Evolutionary conservation across 257 asterid genomes (phyloP).

Genomic region (Paulownia fortunei): DNA sequence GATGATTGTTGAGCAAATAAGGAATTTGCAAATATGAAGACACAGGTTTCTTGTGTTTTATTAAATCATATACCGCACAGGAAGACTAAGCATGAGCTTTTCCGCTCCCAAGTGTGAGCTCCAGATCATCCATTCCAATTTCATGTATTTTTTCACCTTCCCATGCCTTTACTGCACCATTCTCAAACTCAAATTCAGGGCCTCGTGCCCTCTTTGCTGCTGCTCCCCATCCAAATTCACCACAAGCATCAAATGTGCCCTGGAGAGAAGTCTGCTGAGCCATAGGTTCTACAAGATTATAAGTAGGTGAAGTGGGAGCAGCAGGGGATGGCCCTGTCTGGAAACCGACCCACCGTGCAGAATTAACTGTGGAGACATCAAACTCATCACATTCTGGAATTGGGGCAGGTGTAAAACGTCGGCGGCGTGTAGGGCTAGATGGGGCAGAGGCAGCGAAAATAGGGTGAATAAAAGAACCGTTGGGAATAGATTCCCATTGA

Average conservation of each 20-base stretch:
- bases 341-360: slow-evolving; percentile 55
- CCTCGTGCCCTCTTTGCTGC: slow-evolving; percentile 62
- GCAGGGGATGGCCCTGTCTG: slow-evolving; percentile 42
- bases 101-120: slow-evolving; percentile 75
- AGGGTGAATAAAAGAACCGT: slow-evolving; percentile 51
- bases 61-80: background rate
- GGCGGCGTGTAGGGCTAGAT: slow-evolving; percentile 74
- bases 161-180: slow-evolving; percentile 74
- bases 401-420: slow-evolving; percentile 57
- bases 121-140: slow-evolving; percentile 71
- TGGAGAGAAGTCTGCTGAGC: slow-evolving; percentile 41
- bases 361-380: slow-evolving; percentile 44
- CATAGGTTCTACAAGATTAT: slow-evolving; percentile 61
- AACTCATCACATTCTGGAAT: slow-evolving; percentile 85
- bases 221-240: slow-evolving; percentile 57
- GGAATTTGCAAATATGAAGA: slow-evolving; percentile 20
- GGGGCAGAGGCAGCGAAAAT: slow-evolving; percentile 82
- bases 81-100: slow-evolving; percentile 43
- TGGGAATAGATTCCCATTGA: slow-evolving; percentile 60
- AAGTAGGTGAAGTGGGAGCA: slow-evolving; percentile 69
- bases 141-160: slow-evolving; percentile 78
- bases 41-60: slow-evolving; percentile 7
- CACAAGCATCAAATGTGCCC: slow-evolving; percentile 37
- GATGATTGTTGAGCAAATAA: slow-evolving; percentile 19
- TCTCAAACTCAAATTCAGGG: slow-evolving; percentile 75